Percentiles rank a stretch among this genome's conserved stretches.
phyloP scores from a whole-genome alignment of 306 rosid species.

The Luffa aegyptiaca region DNA sequence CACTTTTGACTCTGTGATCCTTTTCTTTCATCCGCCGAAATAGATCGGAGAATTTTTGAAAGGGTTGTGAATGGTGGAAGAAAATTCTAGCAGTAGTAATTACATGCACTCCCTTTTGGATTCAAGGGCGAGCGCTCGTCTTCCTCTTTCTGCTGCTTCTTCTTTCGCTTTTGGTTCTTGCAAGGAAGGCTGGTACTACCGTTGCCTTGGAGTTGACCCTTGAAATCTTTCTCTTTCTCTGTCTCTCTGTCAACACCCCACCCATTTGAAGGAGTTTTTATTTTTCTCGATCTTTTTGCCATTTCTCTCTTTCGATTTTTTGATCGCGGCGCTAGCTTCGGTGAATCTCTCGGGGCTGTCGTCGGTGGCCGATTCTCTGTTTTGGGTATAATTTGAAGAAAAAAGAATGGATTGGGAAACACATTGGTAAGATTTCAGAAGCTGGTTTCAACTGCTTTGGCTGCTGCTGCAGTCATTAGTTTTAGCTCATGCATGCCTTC shows the following conservation, averaged over 20 bases:
- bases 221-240: slow-evolving; percentile 10
- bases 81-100: slow-evolving; percentile 44
- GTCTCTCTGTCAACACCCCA: neutral
- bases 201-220: slow-evolving; percentile 97
- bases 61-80: slow-evolving; percentile 90
- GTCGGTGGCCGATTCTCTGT: neutral
- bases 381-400: neutral
- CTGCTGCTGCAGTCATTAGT: slow-evolving; percentile 47
- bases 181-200: slow-evolving; percentile 97
- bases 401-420: neutral
- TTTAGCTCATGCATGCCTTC: slow-evolving; percentile 57
- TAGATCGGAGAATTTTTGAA: slow-evolving; percentile 13
- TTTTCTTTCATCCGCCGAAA: neutral
- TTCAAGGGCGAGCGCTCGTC: slow-evolving; percentile 78
- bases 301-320: neutral
- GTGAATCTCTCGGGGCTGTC: neutral
- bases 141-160: slow-evolving; percentile 40
- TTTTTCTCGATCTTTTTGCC: neutral
- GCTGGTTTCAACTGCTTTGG: slow-evolving; percentile 51
- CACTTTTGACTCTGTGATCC: neutral
- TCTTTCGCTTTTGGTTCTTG: slow-evolving; percentile 77
- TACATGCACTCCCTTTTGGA: slow-evolving; percentile 69
- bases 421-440: slow-evolving; percentile 24
- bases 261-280: neutral
- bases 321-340: neutral